Percentiles rank a stretch among this genome's conserved stretches.
Evolutionary conservation across 2,329 filamentous ascomycete species (phyloP).

Genomic region (Fusarium sp.): DNA sequence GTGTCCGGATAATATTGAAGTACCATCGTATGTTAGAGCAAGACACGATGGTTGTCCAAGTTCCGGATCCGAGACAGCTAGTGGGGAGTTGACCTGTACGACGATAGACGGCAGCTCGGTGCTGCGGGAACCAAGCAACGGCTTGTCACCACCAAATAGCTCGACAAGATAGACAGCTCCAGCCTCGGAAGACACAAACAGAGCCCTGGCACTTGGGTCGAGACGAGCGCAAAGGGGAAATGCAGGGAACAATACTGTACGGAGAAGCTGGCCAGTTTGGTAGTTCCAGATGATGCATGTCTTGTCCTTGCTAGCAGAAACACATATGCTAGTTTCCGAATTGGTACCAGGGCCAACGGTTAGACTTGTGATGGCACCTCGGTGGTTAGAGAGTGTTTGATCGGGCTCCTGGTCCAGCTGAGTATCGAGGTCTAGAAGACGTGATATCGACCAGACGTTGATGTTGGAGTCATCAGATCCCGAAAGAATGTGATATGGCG

Average conservation of each 20-base stretch:
- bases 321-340: conserved; percentile 78
- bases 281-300: conserved; percentile 96
- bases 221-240: conserved; percentile 77
- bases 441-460: conserved; percentile 88
- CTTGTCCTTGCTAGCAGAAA: conserved; percentile 87
- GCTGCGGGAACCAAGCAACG: conserved; percentile 64
- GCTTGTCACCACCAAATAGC: conserved; percentile 68
- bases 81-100: conserved; percentile 65
- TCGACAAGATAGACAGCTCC: conserved; percentile 84
- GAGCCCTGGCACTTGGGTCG: conserved; percentile 84
- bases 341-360: conserved; percentile 73
- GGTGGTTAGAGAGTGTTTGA: conserved; percentile 81
- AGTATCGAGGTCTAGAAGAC: conserved; percentile 71
- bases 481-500: conserved; percentile 78
- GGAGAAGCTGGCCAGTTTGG: conserved; percentile 77
- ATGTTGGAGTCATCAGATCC: conserved; percentile 89
- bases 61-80: conserved; percentile 69
- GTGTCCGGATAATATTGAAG: conserved; percentile 83
- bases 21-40: conserved; percentile 84
- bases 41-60: conserved; percentile 74
- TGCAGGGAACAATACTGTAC: conserved; percentile 84
- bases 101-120: conserved; percentile 67
- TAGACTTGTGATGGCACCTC: conserved; percentile 76
- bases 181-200: conserved; percentile 84
- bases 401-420: conserved; percentile 74